Evolutionary conservation across 495 filamentous ascomycete genomes (phyloP).

Genomic region (Trichoderma reesei): DNA sequence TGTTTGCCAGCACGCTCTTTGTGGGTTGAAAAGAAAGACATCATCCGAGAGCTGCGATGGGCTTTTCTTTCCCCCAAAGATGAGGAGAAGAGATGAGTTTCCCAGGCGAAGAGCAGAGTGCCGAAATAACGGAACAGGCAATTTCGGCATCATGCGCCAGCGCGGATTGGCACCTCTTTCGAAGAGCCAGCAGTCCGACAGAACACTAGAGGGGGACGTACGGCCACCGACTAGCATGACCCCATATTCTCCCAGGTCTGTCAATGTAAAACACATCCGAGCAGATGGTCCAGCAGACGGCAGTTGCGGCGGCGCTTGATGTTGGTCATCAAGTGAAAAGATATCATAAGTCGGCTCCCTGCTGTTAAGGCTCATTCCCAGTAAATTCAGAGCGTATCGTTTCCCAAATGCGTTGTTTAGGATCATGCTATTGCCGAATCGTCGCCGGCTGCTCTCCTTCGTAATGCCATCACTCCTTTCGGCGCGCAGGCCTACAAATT

Average conservation of each 20-base stretch:
- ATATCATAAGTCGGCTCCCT: constrained; percentile 53
- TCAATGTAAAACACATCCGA: constrained; percentile 73
- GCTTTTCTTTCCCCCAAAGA: constrained; percentile 62
- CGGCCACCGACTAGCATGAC: constrained; percentile 70
- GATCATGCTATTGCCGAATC: constrained; percentile 21
- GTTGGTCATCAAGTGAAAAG: constrained; percentile 29
- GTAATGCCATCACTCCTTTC: background rate
- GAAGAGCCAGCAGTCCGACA: constrained; percentile 65
- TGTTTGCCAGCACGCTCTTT: constrained; percentile 31
- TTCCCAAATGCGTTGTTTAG: constrained; percentile 16
- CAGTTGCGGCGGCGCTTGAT: constrained; percentile 17
- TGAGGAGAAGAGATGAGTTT: constrained; percentile 36
- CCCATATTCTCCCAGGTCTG: constrained; percentile 38
- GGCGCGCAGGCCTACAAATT: background rate
- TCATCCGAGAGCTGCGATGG: constrained; percentile 44
- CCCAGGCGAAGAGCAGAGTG: constrained; percentile 56
- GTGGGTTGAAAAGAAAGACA: constrained; percentile 55
- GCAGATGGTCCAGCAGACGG: constrained; percentile 31
- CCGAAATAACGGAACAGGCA: constrained; percentile 59
- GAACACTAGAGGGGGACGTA: constrained; percentile 55
- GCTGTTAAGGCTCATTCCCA: constrained; percentile 52
- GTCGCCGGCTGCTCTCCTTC: constrained; percentile 11
- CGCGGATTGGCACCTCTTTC: constrained; percentile 27
- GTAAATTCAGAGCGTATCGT: constrained; percentile 31
- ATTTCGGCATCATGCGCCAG: constrained; percentile 54